Evolutionary conservation across 495 filamentous ascomycete genomes (phyloP), one percentile per base, ranked within the genome.

Genomic region (Aspergillus olivimuriae): DNA sequence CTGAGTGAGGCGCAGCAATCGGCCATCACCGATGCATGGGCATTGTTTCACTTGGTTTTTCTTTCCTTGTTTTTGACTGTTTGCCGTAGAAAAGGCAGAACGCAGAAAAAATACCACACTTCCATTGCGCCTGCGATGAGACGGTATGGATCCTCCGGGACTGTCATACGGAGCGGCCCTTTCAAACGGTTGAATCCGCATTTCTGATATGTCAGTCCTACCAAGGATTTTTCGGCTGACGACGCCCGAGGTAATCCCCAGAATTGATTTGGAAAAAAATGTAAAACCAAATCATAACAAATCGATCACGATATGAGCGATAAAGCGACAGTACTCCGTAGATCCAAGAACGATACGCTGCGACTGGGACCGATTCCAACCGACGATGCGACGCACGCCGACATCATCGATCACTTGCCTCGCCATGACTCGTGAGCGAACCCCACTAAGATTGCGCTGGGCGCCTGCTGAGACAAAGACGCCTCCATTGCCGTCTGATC

Each of bases 1-100:
- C 15, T 12, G 22, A 14, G 43, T 38, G 51, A 50, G 48, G 53
- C 53, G 53, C 48, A 51, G 53, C 46, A 52, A 19, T 44, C 53
- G 46, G 48, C 15, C 49, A 50, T 52, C 43, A 34, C 53, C 49
- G 53, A 52, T 26, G 28, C 33, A 34, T 34, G 32, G 21, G 16
- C 10, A 38, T 19, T 9, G 36, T 14, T 31, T 46, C 38, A 20
- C 33, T 20, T 34, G 19, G 14, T 34, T 34, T 34, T 14, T 6
- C 16, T 34, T 34, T 34, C 11, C 9, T 34, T 3, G 16, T 17
- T 34, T 16, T 33, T 33, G 12, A n/a, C 16, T 33, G 2, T 4
- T 11, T 33, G 3, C 39, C 43, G 36, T 37, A 32, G 15, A 16
- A n/a, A n/a, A n/a, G n/a, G n/a, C n/a, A n/a, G n/a, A n/a, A n/a